Conservation (phyloP, 306 rosid species). For the Inga laurina region DNA sequence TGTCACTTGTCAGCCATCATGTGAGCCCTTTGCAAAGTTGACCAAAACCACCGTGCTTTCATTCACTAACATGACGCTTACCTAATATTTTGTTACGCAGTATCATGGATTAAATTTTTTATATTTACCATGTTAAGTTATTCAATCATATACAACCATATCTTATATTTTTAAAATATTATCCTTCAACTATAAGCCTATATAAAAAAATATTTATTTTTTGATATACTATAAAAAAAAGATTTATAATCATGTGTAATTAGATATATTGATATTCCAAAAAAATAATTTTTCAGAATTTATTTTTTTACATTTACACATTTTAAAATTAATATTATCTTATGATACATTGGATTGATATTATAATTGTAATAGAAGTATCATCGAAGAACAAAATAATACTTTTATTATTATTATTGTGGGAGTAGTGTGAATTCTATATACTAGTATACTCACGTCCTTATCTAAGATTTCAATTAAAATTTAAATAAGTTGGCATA, state of each 20-base stretch:
- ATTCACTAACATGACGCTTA: not conserved
- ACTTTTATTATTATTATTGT: not conserved
- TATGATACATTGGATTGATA: not conserved
- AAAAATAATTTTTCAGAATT: no score
- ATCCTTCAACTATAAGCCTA: no score
- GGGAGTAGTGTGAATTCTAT: not conserved
- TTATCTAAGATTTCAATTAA: not conserved
- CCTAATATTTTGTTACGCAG: not conserved
- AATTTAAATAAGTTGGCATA: not conserved
- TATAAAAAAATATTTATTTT: no score
- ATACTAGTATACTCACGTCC: not conserved
- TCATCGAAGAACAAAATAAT: not conserved
- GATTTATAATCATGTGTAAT: fast-evolving
- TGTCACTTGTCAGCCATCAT: slow-evolving; percentile 80
- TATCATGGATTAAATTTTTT: not conserved
- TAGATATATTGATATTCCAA: no score
- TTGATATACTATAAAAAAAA: no score
- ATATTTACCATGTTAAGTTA: no score
- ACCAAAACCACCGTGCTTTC: not conserved
- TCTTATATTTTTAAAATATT: no score
- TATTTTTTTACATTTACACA: no score
- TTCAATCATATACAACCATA: no score
- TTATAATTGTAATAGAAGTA: not conserved
- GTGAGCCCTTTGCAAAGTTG: slow-evolving; percentile 36
- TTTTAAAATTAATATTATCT: no score